Base-by-base conservation (phyloP, 495 filamentous ascomycete species). In the Hapsidospora chrysogenum region DNA sequence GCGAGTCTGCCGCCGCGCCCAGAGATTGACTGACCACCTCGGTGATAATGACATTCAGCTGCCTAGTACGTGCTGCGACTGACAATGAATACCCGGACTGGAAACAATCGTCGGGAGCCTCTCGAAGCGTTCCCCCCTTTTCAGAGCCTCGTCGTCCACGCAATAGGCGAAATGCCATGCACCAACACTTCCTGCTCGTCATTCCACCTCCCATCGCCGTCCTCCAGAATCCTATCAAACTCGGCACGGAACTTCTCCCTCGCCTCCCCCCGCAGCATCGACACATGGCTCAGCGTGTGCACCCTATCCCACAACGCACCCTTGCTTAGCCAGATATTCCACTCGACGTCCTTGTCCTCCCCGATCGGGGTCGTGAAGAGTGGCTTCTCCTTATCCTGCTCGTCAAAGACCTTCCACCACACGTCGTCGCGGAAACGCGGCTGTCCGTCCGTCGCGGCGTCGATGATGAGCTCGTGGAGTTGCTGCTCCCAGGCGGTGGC, bases 201-300 rank as follows among this genome's bases (percentile, higher is more conserved):
- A 39, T 74, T 70, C 18, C 49, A 51, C 41, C 61, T 54, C 3
- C 60, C 56, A 41, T 64, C 60, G 5, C 48, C 38, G 2, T 44
- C 48, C 17, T 51, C 49, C 32, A 73, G 42, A 4, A 55, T 49
- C 32, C 59, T 54, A 30, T 62, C 52, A 28, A 72, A 60, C 29
- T 47, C 33, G 20, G 44, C 50, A 36, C 50, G 43, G 25, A 62
- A 55, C 40, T 67, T 61, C 41, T 58, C 61, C 36, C 61, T 58
- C 25, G 64, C 56, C 37, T 60, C 54, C 2, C 51, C 67, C 31
- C 64, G 45, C 17, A 74, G 42, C 26, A 69, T 58, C 3, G 66
- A 64, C 36, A 78, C 66, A 35, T 78, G 72, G 33, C 68, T 76
- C 18, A 78, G 48, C 9, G 73, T 79, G 15, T 50, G 60, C 31